Percentiles rank a stretch among this genome's conserved stretches.
Evolutionary conservation across 495 filamentous ascomycete genomes (phyloP).

Genomic region (Aeminium ludgeri): DNA sequence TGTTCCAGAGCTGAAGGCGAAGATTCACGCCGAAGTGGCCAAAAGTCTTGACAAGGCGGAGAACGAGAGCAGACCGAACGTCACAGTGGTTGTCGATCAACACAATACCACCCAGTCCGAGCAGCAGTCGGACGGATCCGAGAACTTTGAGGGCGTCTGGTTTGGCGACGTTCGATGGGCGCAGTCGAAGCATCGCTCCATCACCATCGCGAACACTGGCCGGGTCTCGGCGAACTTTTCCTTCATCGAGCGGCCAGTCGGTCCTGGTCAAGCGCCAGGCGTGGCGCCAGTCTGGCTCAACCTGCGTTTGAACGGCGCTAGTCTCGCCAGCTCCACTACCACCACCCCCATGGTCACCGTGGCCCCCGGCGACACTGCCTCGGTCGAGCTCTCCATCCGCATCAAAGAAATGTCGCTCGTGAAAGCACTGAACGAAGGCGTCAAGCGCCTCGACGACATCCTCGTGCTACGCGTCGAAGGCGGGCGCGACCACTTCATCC

Average conservation of each 20-base stretch:
- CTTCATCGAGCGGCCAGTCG: slow-evolving; percentile 51
- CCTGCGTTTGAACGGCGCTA: slow-evolving; percentile 39
- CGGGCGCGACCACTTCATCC: slow-evolving; percentile 84
- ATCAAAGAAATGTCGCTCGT: slow-evolving; percentile 48
- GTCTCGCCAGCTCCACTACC: slow-evolving; percentile 22
- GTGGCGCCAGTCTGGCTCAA: slow-evolving; percentile 46
- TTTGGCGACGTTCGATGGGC: slow-evolving; percentile 60
- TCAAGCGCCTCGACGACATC: slow-evolving; percentile 58
- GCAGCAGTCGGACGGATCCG: slow-evolving; percentile 17
- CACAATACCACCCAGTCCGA: slow-evolving; percentile 19
- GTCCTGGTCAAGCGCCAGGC: slow-evolving; percentile 26
- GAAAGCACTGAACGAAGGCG: slow-evolving; percentile 51
- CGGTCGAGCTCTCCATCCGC: slow-evolving; percentile 45
- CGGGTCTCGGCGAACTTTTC: slow-evolving; percentile 54
- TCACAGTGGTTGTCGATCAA: slow-evolving; percentile 70
- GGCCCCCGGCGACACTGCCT: slow-evolving; percentile 66
- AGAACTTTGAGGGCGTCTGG: slow-evolving; percentile 40
- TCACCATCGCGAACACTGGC: slow-evolving; percentile 88
- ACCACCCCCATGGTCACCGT: slow-evolving; percentile 33
- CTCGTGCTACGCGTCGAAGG: slow-evolving; percentile 72
- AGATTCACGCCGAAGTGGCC: slow-evolving; percentile 72
- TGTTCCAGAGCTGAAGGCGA: slow-evolving; percentile 62
- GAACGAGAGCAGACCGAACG: slow-evolving; percentile 70
- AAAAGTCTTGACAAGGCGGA: slow-evolving; percentile 78
- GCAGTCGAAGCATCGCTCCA: slow-evolving; percentile 39